Base-by-base conservation (phyloP, 768 basidiomycete genomes). In the Hygrocybe punicea region DNA sequence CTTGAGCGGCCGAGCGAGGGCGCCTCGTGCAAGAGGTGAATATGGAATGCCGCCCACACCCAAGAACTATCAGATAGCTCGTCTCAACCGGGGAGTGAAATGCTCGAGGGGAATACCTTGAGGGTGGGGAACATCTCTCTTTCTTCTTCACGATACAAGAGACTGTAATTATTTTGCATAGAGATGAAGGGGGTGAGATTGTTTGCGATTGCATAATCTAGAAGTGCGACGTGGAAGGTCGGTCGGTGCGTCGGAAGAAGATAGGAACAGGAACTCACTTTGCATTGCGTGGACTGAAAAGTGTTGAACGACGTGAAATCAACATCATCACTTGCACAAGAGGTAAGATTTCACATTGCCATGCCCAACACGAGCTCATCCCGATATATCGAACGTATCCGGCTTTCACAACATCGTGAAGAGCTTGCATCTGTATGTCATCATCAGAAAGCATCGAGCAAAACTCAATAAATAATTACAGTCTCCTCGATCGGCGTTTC, bases 81-180 rank as follows among this genome's bases (percentile, higher is more conserved):
- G 16, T 16, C 6, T 16, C n/a, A 13, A 6, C 4, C 11, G 14
- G 37, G n/a, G n/a, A 35, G 34, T 6, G 4, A 4, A 48, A 44
- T 11, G 6, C 11, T 48, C 2, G 2, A 14, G 17, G 8, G n/a
- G 42, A 29, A 21, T 35, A 67, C 71, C 63, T 72, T 71, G 25
- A 72, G 62, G 7, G 65, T 66, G 0, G 84, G 84, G 61, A 83
- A 78, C 79, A 82, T 81, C 63, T 81, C 81, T 24, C 76, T 75
- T 63, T 83, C 84, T 65, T 86, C 84, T 64, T 85, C 84, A 42
- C 83, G 78, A 63, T 85, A 85, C 36, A 82, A 45, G 5, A 83
- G 72, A 56, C 66, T 78, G 64, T 85, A 79, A 58, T 81, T 78
- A 67, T 85, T 84, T 66, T 85, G 84, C 84, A 85, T 85, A 9